Base-by-base conservation (phyloP, 257 asterid species). In the Solanum rostratum region DNA sequence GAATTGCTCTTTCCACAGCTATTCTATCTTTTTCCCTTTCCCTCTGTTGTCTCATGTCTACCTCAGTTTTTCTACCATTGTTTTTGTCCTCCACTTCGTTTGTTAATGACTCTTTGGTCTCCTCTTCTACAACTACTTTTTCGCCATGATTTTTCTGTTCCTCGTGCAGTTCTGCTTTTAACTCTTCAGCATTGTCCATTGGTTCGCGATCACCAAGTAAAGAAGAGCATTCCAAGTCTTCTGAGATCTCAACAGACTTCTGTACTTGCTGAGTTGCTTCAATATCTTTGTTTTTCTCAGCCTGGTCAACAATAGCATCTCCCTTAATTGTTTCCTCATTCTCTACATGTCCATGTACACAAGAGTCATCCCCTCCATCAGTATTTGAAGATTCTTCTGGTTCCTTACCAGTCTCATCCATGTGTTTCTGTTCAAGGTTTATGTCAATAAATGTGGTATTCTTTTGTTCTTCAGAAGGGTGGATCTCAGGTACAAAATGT, bases 1-100 rank as follows among this genome's bases (percentile, higher is more conserved):
- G 94, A 52, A 95, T 94, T 46, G 94, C 99, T 90, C 99, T 89
- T 88, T 95, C 99, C 63, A 92, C 99, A 59, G 88, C 99, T 85
- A 88, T 86, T 89, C 95, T 93, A 59, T 93, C 95, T 87, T 91
- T 93, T 85, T 95, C 97, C 55, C 92, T 87, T 80, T 93, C 95
- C 88, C 97, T 93, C 82, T 92, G 92, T 87, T 92, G 93, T 87
- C 85, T 94, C 91, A 86, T 91, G 84, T 88, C 91, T 84, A 91
- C 97, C 89, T 91, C 98, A 83, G 89, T 85, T 85, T 88, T 89
- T 91, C 88, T 88, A 83, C 86, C 85, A 84, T 85, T 85, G 29
- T 92, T 93, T 22, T 86, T 87, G 83, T 46, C 90, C 68, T 83
- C 88, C 41, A 54, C 80, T 84, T 80, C 86, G 62, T 87, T 89